Evolutionary conservation across 2,329 filamentous ascomycete genomes (phyloP), one percentile per base, ranked within the genome.

Genomic region (Fusarium nelsonii): DNA sequence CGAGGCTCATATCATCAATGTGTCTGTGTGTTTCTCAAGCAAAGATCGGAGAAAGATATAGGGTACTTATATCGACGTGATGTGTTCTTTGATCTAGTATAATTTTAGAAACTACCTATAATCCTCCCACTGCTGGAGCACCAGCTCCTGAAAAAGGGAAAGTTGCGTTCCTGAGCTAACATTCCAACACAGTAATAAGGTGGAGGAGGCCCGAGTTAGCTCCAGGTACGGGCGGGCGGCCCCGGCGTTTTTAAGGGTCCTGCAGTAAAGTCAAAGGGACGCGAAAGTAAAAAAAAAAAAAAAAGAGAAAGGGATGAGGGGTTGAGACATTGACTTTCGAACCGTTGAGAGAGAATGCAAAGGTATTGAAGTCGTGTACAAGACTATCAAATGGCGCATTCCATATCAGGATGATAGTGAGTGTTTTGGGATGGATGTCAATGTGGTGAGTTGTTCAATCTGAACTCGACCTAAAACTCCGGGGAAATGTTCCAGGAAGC

Each of bases 401-500:
- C 60, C 60, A 26, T n/a, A 28, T 40, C n/a, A 14, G 16, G 32
- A 41, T 33, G 20, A 53, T 43, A 37, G 10, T n/a, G 28, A 23
- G 23, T 28, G 20, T 41, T 44, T 20, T 16, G 30, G 44, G 33
- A 43, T 28, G 44, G 33, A 43, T 28, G 30, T 37, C 32, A 39
- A 58, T 40, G 36, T 58, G 52, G n/a, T 64, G 61, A 58, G 61
- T 64, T 64, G 59, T 64, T 36, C 55, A 63, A 49, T 30, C 15
- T 62, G 46, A 32, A 46, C 39, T 37, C 9, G 28, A 62, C 46
- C 56, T 69, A 56, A 51, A 61, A 70, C 51, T 57, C 69, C 43
- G 58, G 60, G 63, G 69, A 58, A 62, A 68, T 57, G 49, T 68
- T 63, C 52, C 59, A 56, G 59, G 63, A 71, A 53, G 40, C 53